Percentiles rank a stretch among this genome's conserved stretches.
Conservation (phyloP, 1,139 yeast species). For the Yamadazyma sp. region DNA sequence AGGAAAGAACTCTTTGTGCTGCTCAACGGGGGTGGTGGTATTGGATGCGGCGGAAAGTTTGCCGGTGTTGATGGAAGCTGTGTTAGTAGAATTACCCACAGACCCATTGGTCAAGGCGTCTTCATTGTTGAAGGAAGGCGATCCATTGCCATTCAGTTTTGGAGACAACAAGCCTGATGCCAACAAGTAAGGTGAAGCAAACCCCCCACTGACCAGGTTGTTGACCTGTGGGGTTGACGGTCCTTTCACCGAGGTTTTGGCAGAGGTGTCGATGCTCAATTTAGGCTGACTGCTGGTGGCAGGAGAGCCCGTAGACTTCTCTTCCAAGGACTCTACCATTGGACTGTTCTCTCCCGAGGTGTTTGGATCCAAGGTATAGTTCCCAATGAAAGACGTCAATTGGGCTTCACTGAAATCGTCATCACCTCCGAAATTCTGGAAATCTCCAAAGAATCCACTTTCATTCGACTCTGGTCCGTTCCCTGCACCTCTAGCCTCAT, state of each 20-base stretch:
- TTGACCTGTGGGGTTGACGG: conserved; percentile 34
- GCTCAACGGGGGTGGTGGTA: conserved; percentile 16
- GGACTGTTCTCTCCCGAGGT: conserved; percentile 30
- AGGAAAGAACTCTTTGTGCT: conserved; percentile 14
- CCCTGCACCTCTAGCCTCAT: conserved; percentile 44
- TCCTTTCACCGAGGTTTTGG: conserved; percentile 22
- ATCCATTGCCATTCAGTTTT: conserved; percentile 25
- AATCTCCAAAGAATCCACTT: conserved; percentile 22
- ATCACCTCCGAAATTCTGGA: conserved; percentile 28
- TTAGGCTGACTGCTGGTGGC: conserved; percentile 22
- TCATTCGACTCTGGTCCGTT: not conserved
- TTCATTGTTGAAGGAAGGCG: conserved; percentile 19
- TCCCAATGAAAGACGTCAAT: conserved; percentile 18
- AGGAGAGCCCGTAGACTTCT: conserved; percentile 11
- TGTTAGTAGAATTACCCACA: conserved; percentile 7
- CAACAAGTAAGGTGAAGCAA: conserved; percentile 60
- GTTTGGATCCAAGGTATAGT: conserved; percentile 23
- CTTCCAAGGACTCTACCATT: conserved; percentile 33
- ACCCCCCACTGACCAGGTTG: conserved; percentile 33
- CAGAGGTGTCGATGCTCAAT: conserved; percentile 32
- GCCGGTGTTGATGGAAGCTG: conserved; percentile 9
- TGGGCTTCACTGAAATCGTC: conserved; percentile 21
- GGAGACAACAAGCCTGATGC: conserved; percentile 59
- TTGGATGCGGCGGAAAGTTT: conserved; percentile 11
- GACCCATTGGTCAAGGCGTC: conserved; percentile 3